These are phyloP conservation scores for Talaromyces amestolkiae DNA, from an alignment of 2,329 filamentous ascomycete species.

Conservation along the genomic window DNA sequence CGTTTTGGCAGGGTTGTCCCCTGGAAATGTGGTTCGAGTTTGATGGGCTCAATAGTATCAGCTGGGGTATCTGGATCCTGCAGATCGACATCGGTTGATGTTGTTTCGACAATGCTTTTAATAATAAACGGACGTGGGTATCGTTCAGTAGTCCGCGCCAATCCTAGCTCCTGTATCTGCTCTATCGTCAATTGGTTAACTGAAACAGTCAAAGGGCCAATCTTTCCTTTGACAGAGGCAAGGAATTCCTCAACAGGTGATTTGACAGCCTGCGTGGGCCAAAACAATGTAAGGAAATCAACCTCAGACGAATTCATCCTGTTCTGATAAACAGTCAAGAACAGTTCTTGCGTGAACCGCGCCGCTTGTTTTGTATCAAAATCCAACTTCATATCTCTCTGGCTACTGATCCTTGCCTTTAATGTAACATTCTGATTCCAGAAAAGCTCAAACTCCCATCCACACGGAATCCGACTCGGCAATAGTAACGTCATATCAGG, in stretches of 20 bases:
- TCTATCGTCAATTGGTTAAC: not conserved
- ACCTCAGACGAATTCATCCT: conserved; percentile 20
- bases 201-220: conserved; percentile 3
- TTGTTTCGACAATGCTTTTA: conserved; percentile 22
- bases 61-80: not conserved
- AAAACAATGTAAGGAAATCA: conserved; percentile 27
- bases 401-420: conserved; percentile 22
- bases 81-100: conserved; percentile 12
- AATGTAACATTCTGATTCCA: conserved; percentile 30
- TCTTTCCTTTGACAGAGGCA: conserved; percentile 21
- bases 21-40: conserved; percentile 25
- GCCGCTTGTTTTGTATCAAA: conserved; percentile 18
- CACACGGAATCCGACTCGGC: conserved; percentile 25
- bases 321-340: conserved; percentile 24
- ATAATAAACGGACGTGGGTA: conserved; percentile 22
- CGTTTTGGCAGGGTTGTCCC: conserved; percentile 32
- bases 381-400: not conserved
- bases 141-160: conserved; percentile 22
- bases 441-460: conserved; percentile 28
- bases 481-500: conserved; percentile 27
- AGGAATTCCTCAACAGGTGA: conserved; percentile 23
- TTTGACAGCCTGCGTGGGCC: conserved; percentile 19
- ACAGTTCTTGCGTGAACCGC: conserved; percentile 22
- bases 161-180: conserved; percentile 20
- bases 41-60: not conserved